A percentile compares a stretch with the other conserved stretches of the same genome.
Conservation (phyloP, 2,329 filamentous ascomycete genomes). For the Neurospora sp. region DNA sequence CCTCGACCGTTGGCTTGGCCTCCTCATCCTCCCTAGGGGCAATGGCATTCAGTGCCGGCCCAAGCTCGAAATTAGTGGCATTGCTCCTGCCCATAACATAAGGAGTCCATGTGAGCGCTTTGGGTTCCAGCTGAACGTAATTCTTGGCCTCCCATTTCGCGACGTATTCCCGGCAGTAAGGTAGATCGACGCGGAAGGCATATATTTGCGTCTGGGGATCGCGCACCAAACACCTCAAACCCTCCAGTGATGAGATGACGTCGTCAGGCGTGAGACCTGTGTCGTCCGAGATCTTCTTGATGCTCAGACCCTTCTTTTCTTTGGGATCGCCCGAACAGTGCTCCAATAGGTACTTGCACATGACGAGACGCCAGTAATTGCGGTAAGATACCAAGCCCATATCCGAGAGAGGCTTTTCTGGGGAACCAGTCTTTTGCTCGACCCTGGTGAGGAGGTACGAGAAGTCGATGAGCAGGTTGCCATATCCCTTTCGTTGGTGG, state of each 20-base stretch:
- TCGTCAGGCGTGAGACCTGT: constrained; percentile 96
- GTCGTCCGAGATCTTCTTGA: constrained; percentile 67
- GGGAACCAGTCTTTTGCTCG: constrained; percentile 88
- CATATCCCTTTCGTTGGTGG: constrained; percentile 94
- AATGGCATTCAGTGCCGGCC: constrained; percentile 72
- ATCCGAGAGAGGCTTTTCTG: constrained; percentile 93
- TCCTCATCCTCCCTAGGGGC: constrained; percentile 74
- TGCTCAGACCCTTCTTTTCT: constrained; percentile 43
- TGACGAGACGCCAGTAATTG: constrained; percentile 87
- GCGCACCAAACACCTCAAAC: constrained; percentile 76
- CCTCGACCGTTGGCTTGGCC: constrained; percentile 27
- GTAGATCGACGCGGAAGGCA: constrained; percentile 76
- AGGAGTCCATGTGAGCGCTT: constrained; percentile 84
- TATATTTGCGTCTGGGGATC: constrained; percentile 85
- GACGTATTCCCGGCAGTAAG: constrained; percentile 81
- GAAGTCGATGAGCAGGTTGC: constrained; percentile 94
- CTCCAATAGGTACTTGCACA: constrained; percentile 74
- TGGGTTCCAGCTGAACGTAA: constrained; percentile 74
- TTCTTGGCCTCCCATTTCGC: constrained; percentile 81
- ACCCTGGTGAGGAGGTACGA: constrained; percentile 92
- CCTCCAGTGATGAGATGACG: constrained; percentile 87
- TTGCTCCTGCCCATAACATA: constrained; percentile 91
- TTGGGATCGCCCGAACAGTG: constrained; percentile 30
- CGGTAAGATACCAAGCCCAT: constrained; percentile 97
- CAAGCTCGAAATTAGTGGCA: constrained; percentile 73